phyloP scores from a whole-genome alignment of 805 yeast species.

The Kuraishia cidri region DNA sequence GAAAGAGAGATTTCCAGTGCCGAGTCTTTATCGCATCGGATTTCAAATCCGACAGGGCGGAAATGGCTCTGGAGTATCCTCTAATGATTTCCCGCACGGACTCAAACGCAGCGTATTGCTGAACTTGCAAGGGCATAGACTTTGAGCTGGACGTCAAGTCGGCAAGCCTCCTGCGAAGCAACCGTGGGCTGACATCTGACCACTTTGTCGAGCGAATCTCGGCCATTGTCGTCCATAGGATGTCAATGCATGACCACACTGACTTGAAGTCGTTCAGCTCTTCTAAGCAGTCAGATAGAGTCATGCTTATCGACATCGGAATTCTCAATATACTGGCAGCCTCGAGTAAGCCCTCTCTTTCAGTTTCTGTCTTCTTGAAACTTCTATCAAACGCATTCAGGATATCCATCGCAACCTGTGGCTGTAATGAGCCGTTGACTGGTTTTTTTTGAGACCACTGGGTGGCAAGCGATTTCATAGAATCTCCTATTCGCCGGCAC shows the following conservation, averaged over 20 bases:
- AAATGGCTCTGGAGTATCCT: constrained; percentile 24
- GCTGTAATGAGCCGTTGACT: constrained; percentile 24
- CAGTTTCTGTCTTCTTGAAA: neutral
- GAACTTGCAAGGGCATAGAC: constrained; percentile 44
- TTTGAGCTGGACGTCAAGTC: constrained; percentile 35
- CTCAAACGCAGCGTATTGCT: constrained; percentile 65
- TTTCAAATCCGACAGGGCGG: constrained; percentile 35
- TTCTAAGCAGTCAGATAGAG: neutral
- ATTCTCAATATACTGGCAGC: neutral
- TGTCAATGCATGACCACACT: constrained; percentile 58
- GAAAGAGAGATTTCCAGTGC: constrained; percentile 55
- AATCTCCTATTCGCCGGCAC: constrained; percentile 22
- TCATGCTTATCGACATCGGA: neutral
- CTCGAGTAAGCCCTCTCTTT: neutral
- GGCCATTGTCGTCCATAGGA: constrained; percentile 37
- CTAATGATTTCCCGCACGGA: constrained; percentile 40
- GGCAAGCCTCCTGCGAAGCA: constrained; percentile 40
- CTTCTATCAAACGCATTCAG: neutral
- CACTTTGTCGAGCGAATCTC: constrained; percentile 35
- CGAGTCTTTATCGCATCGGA: constrained; percentile 49
- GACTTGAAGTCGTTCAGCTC: constrained; percentile 48
- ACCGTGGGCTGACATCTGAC: constrained; percentile 34
- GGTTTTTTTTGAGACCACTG: constrained; percentile 47
- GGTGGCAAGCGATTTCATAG: constrained; percentile 17
- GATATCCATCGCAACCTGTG: constrained; percentile 15